These are phyloP conservation scores for Xylariaceae sp. DNA, from an alignment of 2,329 filamentous ascomycete species.

Conservation along the genomic window DNA sequence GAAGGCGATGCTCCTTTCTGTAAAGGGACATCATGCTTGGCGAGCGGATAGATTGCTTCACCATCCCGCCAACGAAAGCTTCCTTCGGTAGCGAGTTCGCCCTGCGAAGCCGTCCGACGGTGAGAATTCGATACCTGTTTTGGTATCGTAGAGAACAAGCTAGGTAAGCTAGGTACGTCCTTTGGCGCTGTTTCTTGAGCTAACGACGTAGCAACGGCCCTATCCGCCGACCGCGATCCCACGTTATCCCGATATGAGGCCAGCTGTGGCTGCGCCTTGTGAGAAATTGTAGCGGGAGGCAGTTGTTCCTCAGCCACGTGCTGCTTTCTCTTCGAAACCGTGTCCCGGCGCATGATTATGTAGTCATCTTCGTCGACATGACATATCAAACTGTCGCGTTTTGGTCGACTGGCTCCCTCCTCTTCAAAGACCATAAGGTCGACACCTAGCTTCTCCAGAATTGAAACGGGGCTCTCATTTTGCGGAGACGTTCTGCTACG, in stretches of 20 bases:
- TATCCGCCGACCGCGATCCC: neutral
- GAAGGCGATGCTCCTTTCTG: neutral
- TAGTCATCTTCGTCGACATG: constrained; percentile 27
- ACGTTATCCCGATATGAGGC: neutral
- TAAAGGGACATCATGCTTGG: neutral
- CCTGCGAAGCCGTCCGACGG: neutral
- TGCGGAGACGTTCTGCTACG: neutral
- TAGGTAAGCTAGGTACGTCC: neutral
- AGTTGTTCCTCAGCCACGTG: neutral
- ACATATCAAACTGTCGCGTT: constrained; percentile 24
- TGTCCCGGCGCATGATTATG: constrained; percentile 11
- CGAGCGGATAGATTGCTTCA: neutral
- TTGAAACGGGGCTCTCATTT: neutral
- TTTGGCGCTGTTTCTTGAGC: neutral
- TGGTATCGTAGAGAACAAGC: neutral
- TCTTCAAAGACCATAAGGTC: constrained; percentile 24
- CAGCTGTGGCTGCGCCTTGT: neutral
- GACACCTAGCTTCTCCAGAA: constrained; percentile 21
- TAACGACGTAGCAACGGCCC: neutral
- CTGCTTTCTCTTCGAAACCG: neutral
- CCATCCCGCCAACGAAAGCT: neutral
- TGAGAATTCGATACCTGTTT: neutral
- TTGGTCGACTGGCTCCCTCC: constrained; percentile 11
- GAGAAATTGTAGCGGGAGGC: neutral
- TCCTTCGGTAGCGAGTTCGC: neutral